Evolutionary conservation across 768 basidiomycete species (phyloP), one percentile per base, ranked within the genome.

Genomic region (Hericium alpestre): DNA sequence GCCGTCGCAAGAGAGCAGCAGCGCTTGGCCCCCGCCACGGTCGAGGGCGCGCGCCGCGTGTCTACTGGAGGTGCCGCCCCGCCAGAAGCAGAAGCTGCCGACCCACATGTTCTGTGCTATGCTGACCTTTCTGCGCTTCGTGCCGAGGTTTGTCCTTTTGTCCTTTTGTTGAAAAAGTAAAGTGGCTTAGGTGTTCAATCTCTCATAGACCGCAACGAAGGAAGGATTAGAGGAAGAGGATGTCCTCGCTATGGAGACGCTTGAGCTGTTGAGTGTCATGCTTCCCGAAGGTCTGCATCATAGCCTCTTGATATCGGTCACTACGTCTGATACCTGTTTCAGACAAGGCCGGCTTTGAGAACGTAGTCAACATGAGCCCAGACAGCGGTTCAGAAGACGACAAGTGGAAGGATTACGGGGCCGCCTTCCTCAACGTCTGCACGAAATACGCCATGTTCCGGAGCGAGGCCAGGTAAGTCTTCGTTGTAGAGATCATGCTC

Each of bases 241-340:
- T 74, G 37, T 66, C 75, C 22, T 67, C 13, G 4, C 67, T 9
- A 71, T 76, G 57, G 67, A 67, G 37, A 66, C 65, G 12, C 55
- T 80, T 41, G 63, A 73, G 61, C 63, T 63, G 22, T 57, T 79
- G 7, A 76, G 76, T 56, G 59, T 63, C 5, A 69, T 67, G 11
- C 70, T 73, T 53, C 79, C 79, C 1, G 61, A 65, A 64, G 79
- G 79, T 76, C 57, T 41, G 37, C 3, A 6, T 9, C 2, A 32
- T 25, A 6, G 15, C 5, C 15, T 43, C 39, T 20, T 39, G n/a
- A n/a, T 15, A 20, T 2, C n/a, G 22, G 38, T 51, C 10, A 40
- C 8, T 55, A 22, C 9, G 23, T 51, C 23, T 37, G 54, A 23
- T 53, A 58, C 52, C 55, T 56, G 25, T 23, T 38, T 16, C 23